Evolutionary conservation across 2,329 filamentous ascomycete genomes (phyloP).

Genomic region (Trichoderma atroviride): DNA sequence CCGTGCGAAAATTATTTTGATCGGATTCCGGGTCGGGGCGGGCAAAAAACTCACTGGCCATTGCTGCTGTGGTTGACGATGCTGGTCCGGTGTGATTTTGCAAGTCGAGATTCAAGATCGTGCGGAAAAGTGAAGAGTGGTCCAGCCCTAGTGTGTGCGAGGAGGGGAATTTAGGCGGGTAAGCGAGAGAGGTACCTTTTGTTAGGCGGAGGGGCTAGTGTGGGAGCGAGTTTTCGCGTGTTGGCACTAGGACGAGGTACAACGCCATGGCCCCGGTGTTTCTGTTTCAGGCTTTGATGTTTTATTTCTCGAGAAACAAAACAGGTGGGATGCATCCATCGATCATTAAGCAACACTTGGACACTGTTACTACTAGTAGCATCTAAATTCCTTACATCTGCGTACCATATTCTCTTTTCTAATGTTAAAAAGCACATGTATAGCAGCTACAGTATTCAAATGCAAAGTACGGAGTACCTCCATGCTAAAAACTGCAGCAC

Average conservation of each 20-base stretch:
- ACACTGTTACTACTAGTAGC: too few species aligned
- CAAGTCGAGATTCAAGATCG: constrained; percentile 23
- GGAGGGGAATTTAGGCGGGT: constrained; percentile 6
- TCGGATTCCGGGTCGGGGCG: neutral
- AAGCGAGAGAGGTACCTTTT: constrained; percentile 16
- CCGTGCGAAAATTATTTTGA: neutral
- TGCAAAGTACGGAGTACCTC: neutral
- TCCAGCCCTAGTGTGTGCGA: constrained; percentile 24
- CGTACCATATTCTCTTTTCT: too few species aligned
- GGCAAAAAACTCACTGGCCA: constrained; percentile 20
- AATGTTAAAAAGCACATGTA: too few species aligned
- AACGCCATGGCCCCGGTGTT: neutral
- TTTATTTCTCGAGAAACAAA: too few species aligned
- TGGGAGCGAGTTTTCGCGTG: neutral
- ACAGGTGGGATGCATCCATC: too few species aligned
- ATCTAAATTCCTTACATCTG: too few species aligned
- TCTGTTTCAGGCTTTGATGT: neutral
- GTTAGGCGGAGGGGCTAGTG: neutral
- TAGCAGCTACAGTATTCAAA: neutral
- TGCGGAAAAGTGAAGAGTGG: constrained; percentile 21
- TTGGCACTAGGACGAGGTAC: neutral
- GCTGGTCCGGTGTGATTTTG: constrained; percentile 20
- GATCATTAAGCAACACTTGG: too few species aligned
- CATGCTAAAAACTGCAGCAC: neutral
- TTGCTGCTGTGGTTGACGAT: constrained; percentile 18